A percentile compares a stretch with the other conserved stretches of the same genome.
Conservation (phyloP, 805 yeast genomes). For the Candida golubevii region DNA sequence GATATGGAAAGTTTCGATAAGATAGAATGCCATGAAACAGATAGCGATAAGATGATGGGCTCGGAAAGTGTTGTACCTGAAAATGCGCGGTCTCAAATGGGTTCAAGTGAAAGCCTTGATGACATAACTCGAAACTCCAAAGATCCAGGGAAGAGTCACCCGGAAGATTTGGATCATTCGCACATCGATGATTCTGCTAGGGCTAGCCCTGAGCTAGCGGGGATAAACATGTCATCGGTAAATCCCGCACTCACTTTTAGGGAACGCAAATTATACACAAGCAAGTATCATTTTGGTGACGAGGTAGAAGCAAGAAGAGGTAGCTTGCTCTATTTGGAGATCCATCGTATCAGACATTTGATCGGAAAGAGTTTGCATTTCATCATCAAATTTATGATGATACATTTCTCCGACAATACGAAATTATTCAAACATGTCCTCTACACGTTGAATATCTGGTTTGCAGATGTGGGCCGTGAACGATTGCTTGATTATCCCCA, state of each 20-base stretch:
- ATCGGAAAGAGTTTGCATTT: conserved; percentile 65
- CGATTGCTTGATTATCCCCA: conserved; percentile 55
- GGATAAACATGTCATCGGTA: conserved; percentile 42
- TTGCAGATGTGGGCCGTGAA: conserved; percentile 75
- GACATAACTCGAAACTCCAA: not conserved
- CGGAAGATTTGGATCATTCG: conserved; percentile 1
- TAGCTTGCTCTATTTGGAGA: conserved; percentile 28
- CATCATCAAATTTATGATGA: conserved; percentile 44
- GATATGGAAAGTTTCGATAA: conserved; percentile 22
- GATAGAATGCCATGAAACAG: conserved; percentile 15
- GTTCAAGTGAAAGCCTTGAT: conserved; percentile 4
- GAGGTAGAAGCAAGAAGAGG: conserved; percentile 42
- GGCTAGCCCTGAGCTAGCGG: conserved; percentile 45
- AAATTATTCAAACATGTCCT: conserved; percentile 57
- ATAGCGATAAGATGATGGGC: not conserved
- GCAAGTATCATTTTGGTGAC: conserved; percentile 61
- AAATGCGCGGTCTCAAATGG: not conserved
- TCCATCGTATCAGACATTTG: conserved; percentile 58
- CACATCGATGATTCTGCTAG: conserved; percentile 34
- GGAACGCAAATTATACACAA: conserved; percentile 58
- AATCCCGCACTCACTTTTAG: conserved; percentile 54
- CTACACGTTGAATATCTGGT: conserved; percentile 69
- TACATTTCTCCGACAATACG: conserved; percentile 58
- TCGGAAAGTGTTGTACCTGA: conserved; percentile 1
- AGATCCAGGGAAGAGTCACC: not conserved